Percentiles rank a stretch among this genome's conserved stretches.
Evolutionary conservation across 2,329 filamentous ascomycete species (phyloP).

Genomic region (Sphaceloma murrayae): DNA sequence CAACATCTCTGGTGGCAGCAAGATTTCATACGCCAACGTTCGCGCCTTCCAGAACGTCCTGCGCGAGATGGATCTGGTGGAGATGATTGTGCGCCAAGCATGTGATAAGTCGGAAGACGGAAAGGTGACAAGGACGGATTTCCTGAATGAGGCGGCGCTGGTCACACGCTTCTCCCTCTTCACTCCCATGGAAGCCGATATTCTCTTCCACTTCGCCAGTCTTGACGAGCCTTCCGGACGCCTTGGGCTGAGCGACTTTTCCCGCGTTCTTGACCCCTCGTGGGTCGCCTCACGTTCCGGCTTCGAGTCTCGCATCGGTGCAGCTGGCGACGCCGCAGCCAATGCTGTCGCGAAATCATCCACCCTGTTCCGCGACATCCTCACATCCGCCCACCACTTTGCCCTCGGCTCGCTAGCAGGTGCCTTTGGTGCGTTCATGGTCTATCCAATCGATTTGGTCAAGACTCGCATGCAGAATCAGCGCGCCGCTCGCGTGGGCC

Average conservation of each 20-base stretch:
- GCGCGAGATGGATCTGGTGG: slow-evolving; percentile 93
- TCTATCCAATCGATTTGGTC: slow-evolving; percentile 96
- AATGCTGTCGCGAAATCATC: slow-evolving; percentile 48
- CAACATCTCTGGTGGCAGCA: slow-evolving; percentile 84
- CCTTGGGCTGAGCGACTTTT: slow-evolving; percentile 73
- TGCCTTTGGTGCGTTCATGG: slow-evolving; percentile 98
- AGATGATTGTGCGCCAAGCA: slow-evolving; percentile 83
- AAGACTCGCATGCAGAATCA: slow-evolving; percentile 99
- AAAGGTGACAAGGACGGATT: slow-evolving; percentile 88
- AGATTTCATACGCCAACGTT: slow-evolving; percentile 96
- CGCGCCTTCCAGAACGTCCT: slow-evolving; percentile 98
- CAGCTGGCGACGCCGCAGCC: slow-evolving; percentile 36
- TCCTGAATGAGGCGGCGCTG: slow-evolving; percentile 84
- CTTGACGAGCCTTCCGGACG: slow-evolving; percentile 81
- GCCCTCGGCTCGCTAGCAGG: slow-evolving; percentile 79
- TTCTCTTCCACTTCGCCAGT: slow-evolving; percentile 95
- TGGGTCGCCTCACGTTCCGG: slow-evolving; percentile 56
- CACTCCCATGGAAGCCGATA: slow-evolving; percentile 97
- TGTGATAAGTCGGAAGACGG: slow-evolving; percentile 74
- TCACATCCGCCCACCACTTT: slow-evolving; percentile 85
- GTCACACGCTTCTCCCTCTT: slow-evolving; percentile 92
- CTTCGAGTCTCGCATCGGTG: slow-evolving; percentile 39
- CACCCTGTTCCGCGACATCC: slow-evolving; percentile 51
- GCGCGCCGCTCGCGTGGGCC: slow-evolving; percentile 68
- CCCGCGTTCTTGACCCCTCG: slow-evolving; percentile 86